Base-by-base conservation (phyloP, 495 filamentous ascomycete species). In the Cercophora scortea region DNA sequence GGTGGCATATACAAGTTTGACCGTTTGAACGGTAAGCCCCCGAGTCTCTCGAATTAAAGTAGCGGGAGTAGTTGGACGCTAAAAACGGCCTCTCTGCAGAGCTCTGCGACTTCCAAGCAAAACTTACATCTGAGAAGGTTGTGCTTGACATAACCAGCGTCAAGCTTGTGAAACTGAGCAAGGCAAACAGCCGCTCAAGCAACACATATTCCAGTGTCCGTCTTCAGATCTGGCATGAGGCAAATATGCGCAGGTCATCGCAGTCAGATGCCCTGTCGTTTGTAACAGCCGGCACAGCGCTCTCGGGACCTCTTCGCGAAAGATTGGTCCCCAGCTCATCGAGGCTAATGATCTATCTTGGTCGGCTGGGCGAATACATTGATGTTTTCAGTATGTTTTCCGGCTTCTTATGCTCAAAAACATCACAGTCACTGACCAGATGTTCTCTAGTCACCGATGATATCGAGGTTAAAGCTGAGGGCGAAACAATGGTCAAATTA, bases 211-310 rank as follows among this genome's bases (percentile, higher is more conserved):
- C 62, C 39, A 61, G 62, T 35, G 61, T 62, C 1, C 53, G 66
- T 4, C 51, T 69, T 32, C 66, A 69, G 50, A 63, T 69, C 3
- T 69, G 66, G 66, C 64, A 69, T 44, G 66, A 69, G 36, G 49
- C 52, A 0, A 51, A 60, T 19, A 35, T 53, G 10, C 53, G 61
- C 12, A 47, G 47, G 7, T 36, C 17, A 8, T 13, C 42, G 17
- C 59, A 60, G 42, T 58, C 56, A 0, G 65, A 68, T n/a, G 58
- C 53, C 11, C 59, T 61, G 2, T 57, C 52, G 1, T 65, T 68
- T 18, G 60, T 66, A 4, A 68, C 65, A 25, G 65, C 65, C 4
- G 65, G 65, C 3, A 68, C 65, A 8, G 51, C 62, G 2, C 36
- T 69, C 34, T 63, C 59, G 2, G 66, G 66, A 1, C 66, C 66